Conservation (phyloP, 1,284 basidiomycete species). For the Neolentinus lepideus region DNA sequence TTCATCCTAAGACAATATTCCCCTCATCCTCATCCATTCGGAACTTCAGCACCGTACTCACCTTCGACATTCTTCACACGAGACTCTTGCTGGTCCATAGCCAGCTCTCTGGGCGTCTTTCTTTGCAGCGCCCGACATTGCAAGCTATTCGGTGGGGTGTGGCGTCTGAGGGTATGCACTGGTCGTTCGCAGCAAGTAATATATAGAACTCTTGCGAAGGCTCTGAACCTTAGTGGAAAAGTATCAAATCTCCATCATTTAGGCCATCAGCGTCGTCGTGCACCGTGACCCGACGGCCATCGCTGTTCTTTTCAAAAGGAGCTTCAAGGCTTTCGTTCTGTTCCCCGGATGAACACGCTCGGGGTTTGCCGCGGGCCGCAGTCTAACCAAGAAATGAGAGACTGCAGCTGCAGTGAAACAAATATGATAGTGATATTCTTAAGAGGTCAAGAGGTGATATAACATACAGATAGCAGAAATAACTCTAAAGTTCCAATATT, state of each 20-base stretch:
- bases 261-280: neutral
- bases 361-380: no score
- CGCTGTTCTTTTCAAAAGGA: neutral
- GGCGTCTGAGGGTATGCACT: no score
- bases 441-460: no score
- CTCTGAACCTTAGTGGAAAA: neutral
- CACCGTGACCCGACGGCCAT: constrained; percentile 1
- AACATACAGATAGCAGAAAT: no score
- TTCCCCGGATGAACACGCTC: no score
- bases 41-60: neutral
- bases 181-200: no score
- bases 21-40: neutral
- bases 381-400: no score
- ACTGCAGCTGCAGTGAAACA: no score
- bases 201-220: neutral
- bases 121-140: neutral
- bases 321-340: no score
- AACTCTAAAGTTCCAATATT: no score
- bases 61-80: neutral
- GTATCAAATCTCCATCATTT: neutral
- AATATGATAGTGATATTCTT: no score
- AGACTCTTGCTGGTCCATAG: neutral
- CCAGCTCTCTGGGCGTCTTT: neutral
- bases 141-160: neutral
- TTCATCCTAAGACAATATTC: constrained; percentile 37